Evolutionary conservation across 2,329 filamentous ascomycete genomes (phyloP), one percentile per base, ranked within the genome.

Genomic region (Xylariaceae sp.): DNA sequence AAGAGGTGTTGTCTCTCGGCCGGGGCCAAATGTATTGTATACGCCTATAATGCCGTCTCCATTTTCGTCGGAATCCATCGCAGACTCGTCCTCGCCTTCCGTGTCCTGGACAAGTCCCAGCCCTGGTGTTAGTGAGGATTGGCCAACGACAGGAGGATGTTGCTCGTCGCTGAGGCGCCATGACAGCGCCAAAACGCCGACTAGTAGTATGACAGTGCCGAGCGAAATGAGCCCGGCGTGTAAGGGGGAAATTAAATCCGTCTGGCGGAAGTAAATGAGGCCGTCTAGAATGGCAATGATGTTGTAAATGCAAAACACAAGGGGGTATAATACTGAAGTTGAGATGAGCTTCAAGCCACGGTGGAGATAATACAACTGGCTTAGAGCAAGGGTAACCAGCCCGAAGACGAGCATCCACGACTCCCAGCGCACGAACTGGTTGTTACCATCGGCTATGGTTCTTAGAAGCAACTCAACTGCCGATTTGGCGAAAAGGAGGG

Each of bases 241-340:
- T 2, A 94, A 73, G 0, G 84, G 78, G 12, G 86, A 84, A 59
- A 99, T 83, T 53, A 88, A 80, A 60, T 90, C 86, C 51, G 87
- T 88, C 72, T 99, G 94, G 64, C 87, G 81, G 74, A 97, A 99
- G 73, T 97, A 99, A 65, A 99, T 96, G 63, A 99, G 79, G 34
- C 94, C 94, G 72, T 99, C 94, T 63, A 97, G 77, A 63, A 99
- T 99, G 62, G 94, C 94, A 67, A 97, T 91, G 67, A 99, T 96
- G 77, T 99, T 99, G 79, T 97, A 99, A 61, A 97, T 84, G 78
- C 94, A 99, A 73, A 99, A 99, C 40, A 97, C 91, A 64, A 97
- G 86, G 4, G 94, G 94, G 72, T 99, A 99, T 62, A 99, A 79
- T 58, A 97, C 87, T 65, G 90, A 96, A 27, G 94, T 97, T 52